These are phyloP conservation scores for Haplographium delicatum DNA, from an alignment of 495 filamentous ascomycete species.

Conservation along the genomic window DNA sequence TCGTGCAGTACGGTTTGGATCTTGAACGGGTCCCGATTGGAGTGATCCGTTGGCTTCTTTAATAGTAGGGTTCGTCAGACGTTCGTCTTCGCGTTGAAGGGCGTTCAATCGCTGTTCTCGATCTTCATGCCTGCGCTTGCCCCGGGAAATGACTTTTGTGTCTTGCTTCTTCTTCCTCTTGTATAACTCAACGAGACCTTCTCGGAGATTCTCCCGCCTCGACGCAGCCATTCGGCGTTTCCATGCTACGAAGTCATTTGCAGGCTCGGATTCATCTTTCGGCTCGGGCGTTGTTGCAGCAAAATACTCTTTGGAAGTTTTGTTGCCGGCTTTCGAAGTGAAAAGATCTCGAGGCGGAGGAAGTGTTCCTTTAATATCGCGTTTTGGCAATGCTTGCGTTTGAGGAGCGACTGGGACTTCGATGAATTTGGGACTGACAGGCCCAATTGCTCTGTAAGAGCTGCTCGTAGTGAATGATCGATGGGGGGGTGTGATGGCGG, in stretches of 20 bases:
- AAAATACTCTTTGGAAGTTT: slow-evolving; percentile 50
- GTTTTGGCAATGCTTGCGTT: slow-evolving; percentile 35
- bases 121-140: slow-evolving; percentile 32
- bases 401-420: slow-evolving; percentile 59
- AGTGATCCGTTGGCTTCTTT: slow-evolving; percentile 36
- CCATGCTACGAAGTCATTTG: slow-evolving; percentile 52
- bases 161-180: slow-evolving; percentile 48
- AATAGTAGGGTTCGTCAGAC: slow-evolving; percentile 51
- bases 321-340: slow-evolving; percentile 40
- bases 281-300: slow-evolving; percentile 36
- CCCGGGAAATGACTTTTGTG: slow-evolving; percentile 30
- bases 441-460: slow-evolving; percentile 35
- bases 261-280: slow-evolving; percentile 10
- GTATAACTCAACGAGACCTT: slow-evolving; percentile 55
- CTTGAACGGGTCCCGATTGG: slow-evolving; percentile 26
- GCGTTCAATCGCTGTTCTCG: slow-evolving; percentile 42
- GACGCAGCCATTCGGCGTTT: slow-evolving; percentile 55
- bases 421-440: slow-evolving; percentile 71
- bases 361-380: slow-evolving; percentile 61
- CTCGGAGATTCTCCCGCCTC: slow-evolving; percentile 57
- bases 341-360: slow-evolving; percentile 67
- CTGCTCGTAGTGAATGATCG: slow-evolving; percentile 42
- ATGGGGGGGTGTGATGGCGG: slow-evolving; percentile 1
- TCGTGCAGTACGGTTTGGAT: slow-evolving; percentile 27
- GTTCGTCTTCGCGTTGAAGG: slow-evolving; percentile 55